A percentile compares a stretch with the other conserved stretches of the same genome.
Conservation (phyloP, 495 filamentous ascomycete species). For the Tuber umbilicatum region DNA sequence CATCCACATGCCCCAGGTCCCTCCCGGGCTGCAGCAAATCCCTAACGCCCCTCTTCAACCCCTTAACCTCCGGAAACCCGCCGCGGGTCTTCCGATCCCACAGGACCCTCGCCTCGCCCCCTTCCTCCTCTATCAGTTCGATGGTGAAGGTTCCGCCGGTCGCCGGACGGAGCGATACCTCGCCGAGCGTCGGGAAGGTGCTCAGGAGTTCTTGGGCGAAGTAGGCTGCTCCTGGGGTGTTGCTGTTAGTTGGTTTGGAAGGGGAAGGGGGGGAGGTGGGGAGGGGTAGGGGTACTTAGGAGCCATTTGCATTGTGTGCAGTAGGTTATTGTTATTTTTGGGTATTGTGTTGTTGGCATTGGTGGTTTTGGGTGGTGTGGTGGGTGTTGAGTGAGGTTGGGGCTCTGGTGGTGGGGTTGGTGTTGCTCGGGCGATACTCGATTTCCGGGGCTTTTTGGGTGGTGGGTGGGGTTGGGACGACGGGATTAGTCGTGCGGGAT, state of each 20-base stretch:
- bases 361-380: background rate
- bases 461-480: background rate
- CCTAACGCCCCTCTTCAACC: conserved; percentile 77
- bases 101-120: conserved; percentile 49
- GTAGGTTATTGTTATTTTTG: conserved; percentile 68
- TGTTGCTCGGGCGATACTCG: background rate
- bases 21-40: conserved; percentile 72
- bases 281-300: conserved; percentile 49
- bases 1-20: conserved; percentile 77
- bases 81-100: conserved; percentile 88
- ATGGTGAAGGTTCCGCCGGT: conserved; percentile 81
- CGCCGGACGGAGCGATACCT: conserved; percentile 79
- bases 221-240: conserved; percentile 45
- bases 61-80: conserved; percentile 73
- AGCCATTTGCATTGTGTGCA: conserved; percentile 91
- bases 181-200: conserved; percentile 85
- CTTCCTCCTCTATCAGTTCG: conserved; percentile 43
- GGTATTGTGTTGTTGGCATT: conserved; percentile 35
- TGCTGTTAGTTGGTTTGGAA: background rate
- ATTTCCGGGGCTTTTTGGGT: too few species aligned
- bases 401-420: background rate
- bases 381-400: background rate
- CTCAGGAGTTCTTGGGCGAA: conserved; percentile 95
- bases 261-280: background rate
- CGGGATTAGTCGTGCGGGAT: background rate